Conservation (phyloP, 1,284 basidiomycete genomes). For the Porodaedalea pini region DNA sequence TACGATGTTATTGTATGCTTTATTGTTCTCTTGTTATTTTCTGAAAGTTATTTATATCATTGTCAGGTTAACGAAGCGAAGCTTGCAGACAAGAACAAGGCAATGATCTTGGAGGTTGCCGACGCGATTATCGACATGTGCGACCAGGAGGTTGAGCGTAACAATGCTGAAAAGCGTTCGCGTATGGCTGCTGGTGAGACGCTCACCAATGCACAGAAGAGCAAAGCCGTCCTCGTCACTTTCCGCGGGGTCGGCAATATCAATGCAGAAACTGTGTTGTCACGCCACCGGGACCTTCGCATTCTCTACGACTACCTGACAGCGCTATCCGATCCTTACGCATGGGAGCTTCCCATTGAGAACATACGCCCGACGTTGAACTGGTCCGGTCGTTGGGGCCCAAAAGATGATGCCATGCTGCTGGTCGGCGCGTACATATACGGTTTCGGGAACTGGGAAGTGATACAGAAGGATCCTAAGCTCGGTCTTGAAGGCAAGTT, state of each 20-base stretch:
- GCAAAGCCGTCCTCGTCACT: constrained; percentile 92
- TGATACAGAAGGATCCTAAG: constrained; percentile 84
- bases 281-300: constrained; percentile 85
- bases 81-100: constrained; percentile 90
- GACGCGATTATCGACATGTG: constrained; percentile 93
- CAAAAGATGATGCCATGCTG: constrained; percentile 89
- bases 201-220: constrained; percentile 81
- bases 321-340: constrained; percentile 65
- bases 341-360: constrained; percentile 87
- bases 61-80: constrained; percentile 85
- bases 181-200: constrained; percentile 82
- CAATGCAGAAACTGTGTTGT: constrained; percentile 96
- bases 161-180: constrained; percentile 75
- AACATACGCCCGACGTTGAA: constrained; percentile 91
- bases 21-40: constrained; percentile 12
- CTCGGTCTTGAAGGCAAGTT: constrained; percentile 89
- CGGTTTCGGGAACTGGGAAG: constrained; percentile 97
- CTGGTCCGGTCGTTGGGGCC: constrained; percentile 96
- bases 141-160: constrained; percentile 79
- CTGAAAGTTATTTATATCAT: constrained; percentile 16
- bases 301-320: constrained; percentile 84
- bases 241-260: constrained; percentile 90
- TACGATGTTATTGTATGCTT: constrained; percentile 86
- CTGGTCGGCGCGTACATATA: constrained; percentile 91
- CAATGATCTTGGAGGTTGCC: constrained; percentile 86